A percentile compares a stretch with the other conserved stretches of the same genome.
These are phyloP conservation scores for Papiliotrema terrestris DNA, from an alignment of 1,284 basidiomycete species.

Conservation along the genomic window DNA sequence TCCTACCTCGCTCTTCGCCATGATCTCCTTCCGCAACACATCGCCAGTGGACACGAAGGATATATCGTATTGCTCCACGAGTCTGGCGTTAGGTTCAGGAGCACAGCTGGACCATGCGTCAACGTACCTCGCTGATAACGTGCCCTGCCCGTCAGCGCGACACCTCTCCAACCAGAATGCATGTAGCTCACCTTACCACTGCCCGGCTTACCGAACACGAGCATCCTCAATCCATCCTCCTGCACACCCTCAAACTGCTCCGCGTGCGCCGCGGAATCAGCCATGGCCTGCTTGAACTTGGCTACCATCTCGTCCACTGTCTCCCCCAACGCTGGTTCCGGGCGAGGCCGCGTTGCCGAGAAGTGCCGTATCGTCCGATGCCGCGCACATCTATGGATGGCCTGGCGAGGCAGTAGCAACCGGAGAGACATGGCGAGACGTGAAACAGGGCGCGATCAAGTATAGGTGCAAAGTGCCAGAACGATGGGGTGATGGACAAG, in stretches of 20 bases:
- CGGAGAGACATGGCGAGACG: not conserved
- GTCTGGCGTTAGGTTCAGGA: conserved; percentile 12
- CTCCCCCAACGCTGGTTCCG: conserved; percentile 7
- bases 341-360: not conserved
- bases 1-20: conserved; percentile 40
- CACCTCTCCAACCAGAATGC: not conserved
- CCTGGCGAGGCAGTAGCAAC: not conserved
- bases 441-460: too few relatives aligned
- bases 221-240: conserved; percentile 40
- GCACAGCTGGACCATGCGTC: not conserved
- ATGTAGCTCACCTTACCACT: conserved; percentile 40
- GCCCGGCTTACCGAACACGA: conserved; percentile 50
- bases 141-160: conserved; percentile 25
- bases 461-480: not conserved
- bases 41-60: conserved; percentile 49
- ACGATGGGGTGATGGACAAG: not conserved
- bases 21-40: conserved; percentile 48
- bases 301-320: conserved; percentile 15
- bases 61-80: conserved; percentile 48
- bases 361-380: not conserved
- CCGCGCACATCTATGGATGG: not conserved
- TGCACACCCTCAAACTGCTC: conserved; percentile 13
- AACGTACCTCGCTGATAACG: conserved; percentile 36
- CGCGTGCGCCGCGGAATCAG: conserved; percentile 8
- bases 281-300: conserved; percentile 18